Base-by-base conservation (phyloP, 2,329 filamentous ascomycete species). In the Epichloe bromicola region DNA sequence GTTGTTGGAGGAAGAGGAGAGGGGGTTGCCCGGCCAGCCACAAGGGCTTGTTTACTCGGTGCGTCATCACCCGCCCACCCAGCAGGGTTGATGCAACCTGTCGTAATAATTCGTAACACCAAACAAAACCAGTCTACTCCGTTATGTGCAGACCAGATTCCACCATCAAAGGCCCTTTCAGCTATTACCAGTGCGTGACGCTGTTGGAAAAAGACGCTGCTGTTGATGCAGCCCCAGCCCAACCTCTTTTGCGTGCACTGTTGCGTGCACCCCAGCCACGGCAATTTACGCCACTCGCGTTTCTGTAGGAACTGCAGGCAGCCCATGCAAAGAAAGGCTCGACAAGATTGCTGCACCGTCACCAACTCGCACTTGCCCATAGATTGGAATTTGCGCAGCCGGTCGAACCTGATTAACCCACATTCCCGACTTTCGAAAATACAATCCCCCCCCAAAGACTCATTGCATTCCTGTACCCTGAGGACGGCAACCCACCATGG, bases 401-500 rank as follows among this genome's bases (percentile, higher is more conserved):
- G 19, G 19, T 19, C 19, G 19, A 19, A 19, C 36, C 36, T 34
- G 8, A 12, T 34, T 7, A 30, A 5, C 20, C 33, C 45, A 11
- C 45, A 47, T 39, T 47, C 45, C 45, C 40, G 20, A 8, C 17
- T 26, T 42, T 12, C 1, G 8, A 30, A 30, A 10, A 42, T 19
- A 14, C 15, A 15, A 19, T 3, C 23, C 15, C 26, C 4, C 8
- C 26, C 26, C 26, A 30, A 30, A 30, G 26, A 10, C 26, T 30
- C 36, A 8, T 30, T 10, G 5, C 48, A 50, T 51, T 49, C 43
- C 36, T 39, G 10, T n/a, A 40, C 7, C 37, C 23, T 14, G 37
- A 49, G 51, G 54, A 58, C 59, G 57, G 56, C 56, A 54, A 60
- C 55, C 50, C 49, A 60, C 44, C 52, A 69, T 69, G 72, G 71